These are phyloP conservation scores for Talaromyces sp. DNA, from an alignment of 2,329 filamentous ascomycete species.

Conservation along the genomic window DNA sequence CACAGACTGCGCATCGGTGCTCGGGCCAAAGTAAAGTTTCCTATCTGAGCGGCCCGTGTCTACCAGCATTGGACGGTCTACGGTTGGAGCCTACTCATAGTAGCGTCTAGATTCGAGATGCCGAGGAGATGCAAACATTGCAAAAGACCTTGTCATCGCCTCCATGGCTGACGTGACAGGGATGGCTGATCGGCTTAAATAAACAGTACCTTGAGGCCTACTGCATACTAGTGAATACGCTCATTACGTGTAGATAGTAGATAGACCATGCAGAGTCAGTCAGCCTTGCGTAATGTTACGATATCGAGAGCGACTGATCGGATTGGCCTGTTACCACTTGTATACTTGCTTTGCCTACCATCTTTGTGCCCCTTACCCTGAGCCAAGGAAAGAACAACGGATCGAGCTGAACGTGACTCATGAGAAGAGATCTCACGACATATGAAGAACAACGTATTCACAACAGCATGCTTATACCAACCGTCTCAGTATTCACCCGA, in stretches of 20 bases:
- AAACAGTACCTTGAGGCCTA: neutral
- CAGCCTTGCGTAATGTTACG: conserved; percentile 13
- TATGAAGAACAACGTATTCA: too few relatives aligned
- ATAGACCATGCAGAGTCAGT: neutral
- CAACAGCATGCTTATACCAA: too few relatives aligned
- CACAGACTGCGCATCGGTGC: neutral
- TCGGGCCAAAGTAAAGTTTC: neutral
- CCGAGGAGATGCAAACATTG: conserved; percentile 5
- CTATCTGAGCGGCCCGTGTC: neutral
- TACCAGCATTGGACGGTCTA: neutral
- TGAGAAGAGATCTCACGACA: neutral
- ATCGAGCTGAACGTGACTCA: neutral
- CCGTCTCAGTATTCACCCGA: neutral
- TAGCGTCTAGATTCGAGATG: neutral
- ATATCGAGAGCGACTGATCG: neutral
- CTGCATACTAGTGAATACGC: neutral
- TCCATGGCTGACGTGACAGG: neutral
- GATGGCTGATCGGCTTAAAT: neutral
- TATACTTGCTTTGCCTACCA: neutral
- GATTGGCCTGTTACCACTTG: neutral
- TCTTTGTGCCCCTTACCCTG: neutral
- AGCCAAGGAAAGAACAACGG: neutral
- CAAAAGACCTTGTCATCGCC: neutral
- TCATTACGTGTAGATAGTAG: neutral
- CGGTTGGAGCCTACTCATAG: neutral